Percentiles rank a stretch among this genome's conserved stretches.
These are phyloP conservation scores for Posidonia australis DNA, from an alignment of 106 monocot genomes.

Conservation along the genomic window DNA sequence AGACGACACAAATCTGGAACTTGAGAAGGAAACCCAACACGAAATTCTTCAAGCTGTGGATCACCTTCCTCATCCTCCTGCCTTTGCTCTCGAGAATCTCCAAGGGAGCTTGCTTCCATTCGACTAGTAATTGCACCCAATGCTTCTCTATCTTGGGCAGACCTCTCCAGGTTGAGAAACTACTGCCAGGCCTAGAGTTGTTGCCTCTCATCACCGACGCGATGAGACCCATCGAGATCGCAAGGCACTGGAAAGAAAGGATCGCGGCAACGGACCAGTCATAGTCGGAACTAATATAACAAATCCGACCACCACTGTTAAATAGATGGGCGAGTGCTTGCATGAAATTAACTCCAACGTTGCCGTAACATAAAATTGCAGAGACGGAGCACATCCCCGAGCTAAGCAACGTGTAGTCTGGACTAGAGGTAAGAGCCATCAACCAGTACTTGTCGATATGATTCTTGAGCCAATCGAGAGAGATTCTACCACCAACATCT, in stretches of 20 bases:
- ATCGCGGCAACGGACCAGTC: background rate
- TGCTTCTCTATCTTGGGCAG: constrained; percentile 9
- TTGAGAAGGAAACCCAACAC: background rate
- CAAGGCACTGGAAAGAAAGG: background rate
- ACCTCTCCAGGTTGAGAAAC: background rate
- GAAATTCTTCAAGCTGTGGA: background rate
- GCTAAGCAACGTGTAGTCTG: constrained; percentile 1
- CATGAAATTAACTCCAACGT: background rate
- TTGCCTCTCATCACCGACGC: background rate
- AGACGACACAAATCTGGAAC: background rate
- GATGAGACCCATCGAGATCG: background rate
- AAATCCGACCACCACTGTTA: background rate
- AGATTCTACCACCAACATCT: background rate
- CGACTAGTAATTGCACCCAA: constrained; percentile 8
- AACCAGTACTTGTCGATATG: constrained; percentile 12
- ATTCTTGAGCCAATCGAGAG: background rate
- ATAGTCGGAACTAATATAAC: constrained; percentile 3
- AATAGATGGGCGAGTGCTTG: background rate
- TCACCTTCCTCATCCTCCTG: background rate
- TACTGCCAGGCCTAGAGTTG: background rate
- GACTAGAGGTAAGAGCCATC: constrained; percentile 14
- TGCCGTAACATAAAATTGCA: constrained; percentile 1
- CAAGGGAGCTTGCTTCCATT: constrained; percentile 13
- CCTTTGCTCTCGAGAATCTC: background rate
- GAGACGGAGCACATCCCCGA: constrained; percentile 2